Evolutionary conservation across 352 stramenopile genomes (phyloP).

Genomic region (Albugo laibachii): DNA sequence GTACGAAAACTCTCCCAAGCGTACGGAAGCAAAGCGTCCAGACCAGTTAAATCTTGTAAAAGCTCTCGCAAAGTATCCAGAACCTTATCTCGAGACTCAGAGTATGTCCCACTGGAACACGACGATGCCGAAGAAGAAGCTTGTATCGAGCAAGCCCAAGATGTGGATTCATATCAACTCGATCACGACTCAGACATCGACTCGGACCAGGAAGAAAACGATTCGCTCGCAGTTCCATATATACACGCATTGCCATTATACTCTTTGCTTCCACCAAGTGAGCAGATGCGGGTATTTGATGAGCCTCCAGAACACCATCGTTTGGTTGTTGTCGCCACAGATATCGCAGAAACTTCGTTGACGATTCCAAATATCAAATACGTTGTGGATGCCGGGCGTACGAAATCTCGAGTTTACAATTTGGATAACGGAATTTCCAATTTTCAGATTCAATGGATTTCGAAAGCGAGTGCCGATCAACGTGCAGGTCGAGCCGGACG

Average conservation of each 20-base stretch:
- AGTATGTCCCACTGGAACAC: conserved; percentile 20
- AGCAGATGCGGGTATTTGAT: conserved; percentile 85
- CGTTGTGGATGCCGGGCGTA: conserved; percentile 92
- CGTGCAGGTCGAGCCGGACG: conserved; percentile 90
- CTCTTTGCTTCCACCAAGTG: conserved; percentile 89
- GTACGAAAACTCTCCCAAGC: conserved; percentile 43
- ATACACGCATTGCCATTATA: conserved; percentile 93
- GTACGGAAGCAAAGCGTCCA: conserved; percentile 14
- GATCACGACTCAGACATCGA: conserved; percentile 11
- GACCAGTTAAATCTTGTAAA: neutral
- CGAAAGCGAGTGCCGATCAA: conserved; percentile 67
- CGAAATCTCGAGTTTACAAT: conserved; percentile 93
- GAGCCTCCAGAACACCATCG: conserved; percentile 75
- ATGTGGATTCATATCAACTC: conserved; percentile 13
- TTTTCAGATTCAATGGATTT: conserved; percentile 86
- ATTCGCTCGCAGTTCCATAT: conserved; percentile 37
- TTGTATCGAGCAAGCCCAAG: conserved; percentile 38
- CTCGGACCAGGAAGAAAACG: conserved; percentile 24
- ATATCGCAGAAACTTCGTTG: conserved; percentile 95
- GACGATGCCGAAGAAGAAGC: conserved; percentile 70
- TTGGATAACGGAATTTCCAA: conserved; percentile 79
- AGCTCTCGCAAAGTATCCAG: neutral
- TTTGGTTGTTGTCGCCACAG: conserved; percentile 94
- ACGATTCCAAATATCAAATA: conserved; percentile 92
- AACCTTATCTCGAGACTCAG: conserved; percentile 11